Percentiles rank a stretch among this genome's conserved stretches.
These are phyloP conservation scores for Trametes meyenii DNA, from an alignment of 768 basidiomycete genomes.

Conservation along the genomic window DNA sequence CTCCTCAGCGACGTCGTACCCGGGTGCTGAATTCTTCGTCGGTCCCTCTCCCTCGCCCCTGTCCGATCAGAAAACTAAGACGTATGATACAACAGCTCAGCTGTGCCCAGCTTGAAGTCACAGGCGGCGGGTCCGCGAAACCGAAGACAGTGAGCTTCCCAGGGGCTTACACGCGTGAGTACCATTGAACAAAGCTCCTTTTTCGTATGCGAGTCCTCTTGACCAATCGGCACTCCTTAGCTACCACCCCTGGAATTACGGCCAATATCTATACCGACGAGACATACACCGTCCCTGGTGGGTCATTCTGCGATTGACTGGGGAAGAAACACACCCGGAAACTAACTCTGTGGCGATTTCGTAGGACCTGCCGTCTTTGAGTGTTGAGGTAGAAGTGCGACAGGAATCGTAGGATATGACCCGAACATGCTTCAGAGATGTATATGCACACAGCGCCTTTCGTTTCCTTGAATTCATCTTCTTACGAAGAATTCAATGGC, in stretches of 20 bases:
- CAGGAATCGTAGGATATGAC: no score
- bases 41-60: not conserved
- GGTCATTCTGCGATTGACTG: not conserved
- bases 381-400: not conserved
- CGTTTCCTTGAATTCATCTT: not conserved
- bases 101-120: slow-evolving; percentile 41
- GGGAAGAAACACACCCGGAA: not conserved
- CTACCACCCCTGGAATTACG: slow-evolving; percentile 37
- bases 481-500: no score
- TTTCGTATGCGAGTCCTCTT: not conserved
- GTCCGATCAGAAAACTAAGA: not conserved
- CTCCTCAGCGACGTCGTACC: slow-evolving; percentile 47
- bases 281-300: slow-evolving; percentile 35
- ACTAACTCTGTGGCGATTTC: not conserved
- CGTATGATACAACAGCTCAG: slow-evolving; percentile 30
- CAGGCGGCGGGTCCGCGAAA: slow-evolving; percentile 34
- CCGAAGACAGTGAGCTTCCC: slow-evolving; percentile 39
- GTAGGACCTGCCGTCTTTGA: slow-evolving; percentile 19
- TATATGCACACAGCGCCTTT: no score
- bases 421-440: no score
- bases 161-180: slow-evolving; percentile 38
- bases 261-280: slow-evolving; percentile 34
- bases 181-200: not conserved
- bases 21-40: slow-evolving; percentile 59
- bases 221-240: not conserved